Percentiles rank a stretch among this genome's conserved stretches.
These are phyloP conservation scores for Aspergillus taichungensis DNA, from an alignment of 495 filamentous ascomycete species.

Conservation along the genomic window DNA sequence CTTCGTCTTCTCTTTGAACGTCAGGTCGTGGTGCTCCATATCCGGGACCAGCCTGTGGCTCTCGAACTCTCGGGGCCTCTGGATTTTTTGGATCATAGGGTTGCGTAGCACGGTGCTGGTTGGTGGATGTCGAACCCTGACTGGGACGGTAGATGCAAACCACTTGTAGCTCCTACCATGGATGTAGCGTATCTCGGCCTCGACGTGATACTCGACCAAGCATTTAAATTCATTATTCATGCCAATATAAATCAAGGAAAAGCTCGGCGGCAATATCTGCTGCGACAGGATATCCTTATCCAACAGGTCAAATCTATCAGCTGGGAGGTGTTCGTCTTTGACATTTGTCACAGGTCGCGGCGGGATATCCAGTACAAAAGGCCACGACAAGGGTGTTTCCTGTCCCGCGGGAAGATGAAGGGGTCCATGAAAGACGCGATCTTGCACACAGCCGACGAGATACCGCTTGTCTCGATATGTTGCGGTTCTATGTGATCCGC, in stretches of 20 bases:
- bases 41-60: conserved; percentile 14
- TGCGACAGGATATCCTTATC: conserved; percentile 4
- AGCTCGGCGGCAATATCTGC: conserved; percentile 10
- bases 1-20: conserved; percentile 13
- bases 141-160: too few relatives aligned
- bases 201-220: conserved; percentile 15
- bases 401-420: too few relatives aligned
- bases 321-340: too few relatives aligned
- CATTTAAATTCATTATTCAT: conserved; percentile 1
- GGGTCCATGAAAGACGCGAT: conserved; percentile 6
- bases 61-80: neutral
- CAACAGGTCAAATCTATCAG: too few relatives aligned
- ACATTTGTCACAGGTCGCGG: too few relatives aligned
- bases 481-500: too few relatives aligned
- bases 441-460: neutral
- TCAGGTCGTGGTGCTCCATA: conserved; percentile 10
- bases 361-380: too few relatives aligned
- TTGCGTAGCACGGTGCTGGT: neutral
- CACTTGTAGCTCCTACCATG: too few relatives aligned
- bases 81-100: too few relatives aligned
- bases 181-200: conserved; percentile 8
- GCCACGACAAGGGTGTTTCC: too few relatives aligned
- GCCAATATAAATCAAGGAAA: conserved; percentile 1
- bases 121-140: conserved; percentile 5
- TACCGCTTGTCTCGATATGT: too few relatives aligned